Evolutionary conservation across 2,329 filamentous ascomycete species (phyloP).

Genomic region (Aspergillus flavus): DNA sequence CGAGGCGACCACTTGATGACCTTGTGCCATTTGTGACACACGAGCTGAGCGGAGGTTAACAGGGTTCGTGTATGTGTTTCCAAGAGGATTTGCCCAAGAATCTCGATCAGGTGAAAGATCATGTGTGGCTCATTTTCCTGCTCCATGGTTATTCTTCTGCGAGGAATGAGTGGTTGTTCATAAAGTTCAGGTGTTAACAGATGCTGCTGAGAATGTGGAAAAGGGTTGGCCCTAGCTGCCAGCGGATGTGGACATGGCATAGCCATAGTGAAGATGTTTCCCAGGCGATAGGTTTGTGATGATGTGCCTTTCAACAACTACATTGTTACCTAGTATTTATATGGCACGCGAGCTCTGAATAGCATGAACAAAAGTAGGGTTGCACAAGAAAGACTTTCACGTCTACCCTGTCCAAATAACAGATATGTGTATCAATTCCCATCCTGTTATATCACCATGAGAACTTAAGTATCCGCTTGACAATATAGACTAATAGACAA

Average conservation of each 20-base stretch:
- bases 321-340: no score
- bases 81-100: background rate
- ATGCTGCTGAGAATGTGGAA: background rate
- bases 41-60: background rate
- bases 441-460: rapidly evolving
- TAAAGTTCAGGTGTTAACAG: background rate
- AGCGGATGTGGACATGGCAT: background rate
- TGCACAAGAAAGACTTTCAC: no score
- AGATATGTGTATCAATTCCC: no score
- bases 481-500: no score
- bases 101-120: background rate
- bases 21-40: background rate
- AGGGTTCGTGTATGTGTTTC: background rate
- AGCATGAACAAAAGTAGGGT: no score
- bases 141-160: background rate
- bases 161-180: background rate
- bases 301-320: background rate
- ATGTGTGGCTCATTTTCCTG: background rate
- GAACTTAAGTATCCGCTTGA: no score
- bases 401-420: no score
- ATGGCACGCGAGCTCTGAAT: no score
- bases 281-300: background rate
- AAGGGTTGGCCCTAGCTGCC: background rate
- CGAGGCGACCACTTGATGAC: background rate
- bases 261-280: background rate